These are phyloP conservation scores for Psidium friedrichsthalianum DNA, from an alignment of 345 rosid genomes.

Conservation along the genomic window DNA sequence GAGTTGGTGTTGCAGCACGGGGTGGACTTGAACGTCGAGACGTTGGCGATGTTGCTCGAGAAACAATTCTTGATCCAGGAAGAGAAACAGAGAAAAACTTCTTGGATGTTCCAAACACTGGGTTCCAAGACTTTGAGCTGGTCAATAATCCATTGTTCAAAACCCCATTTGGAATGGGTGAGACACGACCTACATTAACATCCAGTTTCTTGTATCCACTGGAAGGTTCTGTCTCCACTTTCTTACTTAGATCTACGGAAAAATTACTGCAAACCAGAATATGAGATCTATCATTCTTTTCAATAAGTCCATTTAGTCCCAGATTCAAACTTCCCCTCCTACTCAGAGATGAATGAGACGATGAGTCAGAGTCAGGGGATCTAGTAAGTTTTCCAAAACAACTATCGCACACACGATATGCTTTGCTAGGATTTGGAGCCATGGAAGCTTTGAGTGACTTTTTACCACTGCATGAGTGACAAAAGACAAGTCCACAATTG, in stretches of 20 bases:
- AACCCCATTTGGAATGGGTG: constrained; percentile 47
- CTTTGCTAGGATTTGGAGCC: constrained; percentile 69
- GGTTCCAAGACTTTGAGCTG: constrained; percentile 40
- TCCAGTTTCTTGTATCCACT: constrained; percentile 54
- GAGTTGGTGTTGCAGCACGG: constrained; percentile 64
- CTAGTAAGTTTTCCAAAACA: constrained; percentile 52
- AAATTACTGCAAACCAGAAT: constrained; percentile 40
- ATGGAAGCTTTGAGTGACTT: constrained; percentile 66
- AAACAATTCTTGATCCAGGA: constrained; percentile 72
- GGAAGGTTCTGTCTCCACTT: constrained; percentile 32
- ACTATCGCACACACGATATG: constrained; percentile 64
- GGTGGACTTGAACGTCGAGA: constrained; percentile 72
- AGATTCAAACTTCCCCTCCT: constrained; percentile 54
- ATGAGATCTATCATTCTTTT: constrained; percentile 35
- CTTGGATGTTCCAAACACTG: constrained; percentile 65
- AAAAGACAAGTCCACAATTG: constrained; percentile 66
- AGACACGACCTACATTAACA: constrained; percentile 42
- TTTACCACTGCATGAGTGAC: constrained; percentile 65
- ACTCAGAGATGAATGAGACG: constrained; percentile 34
- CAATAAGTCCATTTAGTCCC: constrained; percentile 23
- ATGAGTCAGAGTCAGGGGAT: constrained; percentile 36
- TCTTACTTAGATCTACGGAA: constrained; percentile 48
- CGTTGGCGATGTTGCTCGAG: constrained; percentile 80
- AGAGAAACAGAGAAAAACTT: constrained; percentile 67
- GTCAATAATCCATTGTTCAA: constrained; percentile 33